These are phyloP conservation scores for Ceratocystis lukuohia DNA, from an alignment of 2,329 filamentous ascomycete species.

Conservation along the genomic window DNA sequence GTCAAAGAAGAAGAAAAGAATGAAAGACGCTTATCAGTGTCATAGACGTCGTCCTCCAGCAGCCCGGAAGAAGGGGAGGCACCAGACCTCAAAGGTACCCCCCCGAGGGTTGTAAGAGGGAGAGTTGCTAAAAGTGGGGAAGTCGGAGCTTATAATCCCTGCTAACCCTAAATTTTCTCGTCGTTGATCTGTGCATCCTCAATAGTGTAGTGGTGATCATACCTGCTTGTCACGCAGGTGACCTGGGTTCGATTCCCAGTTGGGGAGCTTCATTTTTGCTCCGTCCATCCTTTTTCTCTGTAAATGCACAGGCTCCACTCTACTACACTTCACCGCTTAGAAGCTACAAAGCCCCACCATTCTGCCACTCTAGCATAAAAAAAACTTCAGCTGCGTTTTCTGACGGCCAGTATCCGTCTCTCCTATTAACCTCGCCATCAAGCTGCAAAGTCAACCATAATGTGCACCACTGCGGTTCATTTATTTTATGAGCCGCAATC, in stretches of 20 bases:
- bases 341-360: constrained; percentile 15
- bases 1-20: too few species aligned
- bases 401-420: not conserved
- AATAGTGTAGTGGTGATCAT: constrained; percentile 21
- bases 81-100: too few species aligned
- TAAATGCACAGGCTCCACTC: not conserved
- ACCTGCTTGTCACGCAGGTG: constrained; percentile 21
- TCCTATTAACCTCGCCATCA: not conserved
- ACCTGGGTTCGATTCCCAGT: constrained; percentile 21
- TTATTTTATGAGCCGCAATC: not conserved
- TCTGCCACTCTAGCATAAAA: constrained; percentile 17
- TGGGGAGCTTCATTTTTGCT: constrained; percentile 15
- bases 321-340: constrained; percentile 8
- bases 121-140: not conserved
- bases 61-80: too few species aligned
- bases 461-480: not conserved
- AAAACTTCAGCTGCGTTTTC: constrained; percentile 6
- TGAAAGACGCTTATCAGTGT: too few species aligned
- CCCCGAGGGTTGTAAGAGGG: too few species aligned
- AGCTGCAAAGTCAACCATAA: not conserved
- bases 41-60: too few species aligned
- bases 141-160: not conserved
- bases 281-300: not conserved
- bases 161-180: not conserved
- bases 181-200: not conserved